Evolutionary conservation across 1,139 yeast species (phyloP), one percentile per base, ranked within the genome.

Genomic region (Pichia sp.): DNA sequence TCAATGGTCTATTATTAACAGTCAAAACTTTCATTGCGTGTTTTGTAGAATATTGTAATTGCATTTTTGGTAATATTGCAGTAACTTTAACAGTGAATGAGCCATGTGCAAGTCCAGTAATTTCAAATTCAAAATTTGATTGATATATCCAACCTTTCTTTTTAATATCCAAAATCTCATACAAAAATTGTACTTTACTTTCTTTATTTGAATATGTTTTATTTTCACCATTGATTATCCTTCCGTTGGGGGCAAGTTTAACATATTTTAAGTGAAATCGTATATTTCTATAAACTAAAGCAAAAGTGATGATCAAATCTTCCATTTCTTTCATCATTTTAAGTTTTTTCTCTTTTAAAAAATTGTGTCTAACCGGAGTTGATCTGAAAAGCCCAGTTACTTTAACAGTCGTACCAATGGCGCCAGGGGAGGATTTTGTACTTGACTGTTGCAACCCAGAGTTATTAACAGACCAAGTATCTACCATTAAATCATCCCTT

Each of bases 341-440:
- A 10, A 57, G 58, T 2, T 65, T 54, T 9, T 65, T 64, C 38
- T 64, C 66, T 14, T 60, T 53, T 31, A 68, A 58, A 42, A 70
- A 61, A 19, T 68, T 65, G 42, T 62, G 60, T 47, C 79, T 62
- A 1, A 74, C 76, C 0, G 75, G 73, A 5, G 69, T 56, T 0
- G 62, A 60, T 9, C 60, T 58, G 49, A 73, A 70, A 10, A 75
- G 54, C 1, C 68, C 69, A 38, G 54, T 58, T 3, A 74, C 57
- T 1, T 56, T 60, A 1, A 76, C 60, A 0, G 68, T 57, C 0
- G 80, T 76, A 0, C 80, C 80, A 1, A 45, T 45, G 1, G 64
- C 51, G 5, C 63, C 62, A 0, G 76, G 61, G 1, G 62, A 60
- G 19, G 58, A 60, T 36, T 51, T 55, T 11, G 64, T 50, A 3